Evolutionary conservation across 2,329 filamentous ascomycete species (phyloP).

Genomic region (Pseudogymnoascus sp.): DNA sequence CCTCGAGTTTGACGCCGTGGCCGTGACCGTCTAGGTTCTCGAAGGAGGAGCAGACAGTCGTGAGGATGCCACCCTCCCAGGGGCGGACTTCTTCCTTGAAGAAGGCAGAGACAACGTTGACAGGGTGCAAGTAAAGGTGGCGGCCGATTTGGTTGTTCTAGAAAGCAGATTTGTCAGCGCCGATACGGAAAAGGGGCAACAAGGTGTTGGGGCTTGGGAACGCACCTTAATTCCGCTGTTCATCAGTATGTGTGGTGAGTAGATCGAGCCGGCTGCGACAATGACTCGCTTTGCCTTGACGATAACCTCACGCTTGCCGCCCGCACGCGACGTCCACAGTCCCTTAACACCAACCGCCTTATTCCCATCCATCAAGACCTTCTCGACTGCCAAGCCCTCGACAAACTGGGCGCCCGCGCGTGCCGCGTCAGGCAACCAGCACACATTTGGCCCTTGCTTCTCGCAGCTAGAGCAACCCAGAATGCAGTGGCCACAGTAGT

Average conservation of each 20-base stretch:
- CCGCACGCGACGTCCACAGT: constrained; percentile 61
- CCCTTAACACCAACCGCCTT: constrained; percentile 66
- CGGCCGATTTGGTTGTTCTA: constrained; percentile 71
- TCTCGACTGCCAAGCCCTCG: constrained; percentile 70
- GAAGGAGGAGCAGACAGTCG: constrained; percentile 66
- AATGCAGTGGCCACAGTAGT: constrained; percentile 64
- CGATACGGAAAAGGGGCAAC: neutral
- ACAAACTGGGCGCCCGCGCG: constrained; percentile 72
- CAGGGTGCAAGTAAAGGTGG: constrained; percentile 77
- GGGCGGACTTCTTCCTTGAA: constrained; percentile 64
- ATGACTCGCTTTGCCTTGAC: constrained; percentile 77
- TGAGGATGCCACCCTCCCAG: constrained; percentile 70
- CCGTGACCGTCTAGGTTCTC: constrained; percentile 74
- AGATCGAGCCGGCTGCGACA: constrained; percentile 67
- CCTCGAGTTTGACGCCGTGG: constrained; percentile 78
- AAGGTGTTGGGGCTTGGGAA: neutral
- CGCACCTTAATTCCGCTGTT: constrained; percentile 66
- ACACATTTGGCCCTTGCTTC: constrained; percentile 72
- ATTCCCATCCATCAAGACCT: constrained; percentile 58
- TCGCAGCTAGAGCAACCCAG: constrained; percentile 57
- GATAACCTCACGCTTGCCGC: constrained; percentile 56
- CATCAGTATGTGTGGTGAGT: constrained; percentile 67
- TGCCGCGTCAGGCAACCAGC: constrained; percentile 74
- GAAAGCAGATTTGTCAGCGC: neutral
- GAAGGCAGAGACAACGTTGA: constrained; percentile 49